phyloP scores from a whole-genome alignment of 768 basidiomycete species.

The Trametes cinnabarina region DNA sequence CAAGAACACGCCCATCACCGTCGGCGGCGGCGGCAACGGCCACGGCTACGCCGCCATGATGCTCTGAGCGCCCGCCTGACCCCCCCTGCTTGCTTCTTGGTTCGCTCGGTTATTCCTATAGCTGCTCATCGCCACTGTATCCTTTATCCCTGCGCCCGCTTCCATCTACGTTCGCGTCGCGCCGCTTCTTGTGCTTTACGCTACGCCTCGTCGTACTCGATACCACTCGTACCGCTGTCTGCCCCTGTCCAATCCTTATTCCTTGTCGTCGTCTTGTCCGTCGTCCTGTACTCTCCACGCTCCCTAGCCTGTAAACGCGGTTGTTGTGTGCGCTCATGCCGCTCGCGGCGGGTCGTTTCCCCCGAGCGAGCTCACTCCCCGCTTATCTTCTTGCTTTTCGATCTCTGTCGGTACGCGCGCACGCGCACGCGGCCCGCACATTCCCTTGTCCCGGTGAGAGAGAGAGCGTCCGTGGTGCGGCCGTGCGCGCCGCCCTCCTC shows the following conservation, averaged over 20 bases:
- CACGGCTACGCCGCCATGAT: conserved; percentile 42
- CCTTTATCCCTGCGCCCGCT: conserved; percentile 5
- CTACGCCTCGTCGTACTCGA: conserved; percentile 13
- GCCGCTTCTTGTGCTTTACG: conserved; percentile 11
- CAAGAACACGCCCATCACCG: conserved; percentile 34
- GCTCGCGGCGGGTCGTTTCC: not conserved
- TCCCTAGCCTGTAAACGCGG: conserved; percentile 2
- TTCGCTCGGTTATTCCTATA: conserved; percentile 1
- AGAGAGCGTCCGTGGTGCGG: not conserved
- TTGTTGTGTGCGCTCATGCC: not conserved
- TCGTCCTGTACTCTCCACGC: conserved; percentile 5
- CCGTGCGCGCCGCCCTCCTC: not conserved
- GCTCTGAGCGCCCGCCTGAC: conserved; percentile 25
- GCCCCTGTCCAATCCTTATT: conserved; percentile 8
- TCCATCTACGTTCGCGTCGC: not conserved
- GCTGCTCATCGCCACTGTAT: conserved; percentile 16
- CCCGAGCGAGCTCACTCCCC: not conserved
- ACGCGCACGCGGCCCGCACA: not conserved
- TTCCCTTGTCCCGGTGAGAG: not conserved
- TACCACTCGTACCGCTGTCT: conserved; percentile 6
- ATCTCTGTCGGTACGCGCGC: not conserved
- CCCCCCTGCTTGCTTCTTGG: not conserved
- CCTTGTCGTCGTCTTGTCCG: not conserved
- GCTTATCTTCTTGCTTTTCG: not conserved
- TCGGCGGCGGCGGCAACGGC: conserved; percentile 37